Conservation (phyloP, 306 rosid genomes). For the apple (Malus domestica) region ASM211411v1 NC_041791.1:31037001-31037500, state of each 20-base stretch:
- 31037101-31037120: rapidly evolving
- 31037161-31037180: rapidly evolving
- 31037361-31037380: background rate
- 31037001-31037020: background rate
- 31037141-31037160: rapidly evolving
- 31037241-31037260: too few relatives aligned
- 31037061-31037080: background rate
- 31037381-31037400: background rate
- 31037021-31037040: background rate
- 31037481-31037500: too few relatives aligned
- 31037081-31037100: background rate
- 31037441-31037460: background rate
- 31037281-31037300: background rate
- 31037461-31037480: background rate
- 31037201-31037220: too few relatives aligned
- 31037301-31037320: background rate
- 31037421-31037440: background rate
- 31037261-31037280: too few relatives aligned
- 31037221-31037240: too few relatives aligned
- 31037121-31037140: rapidly evolving
- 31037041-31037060: background rate
- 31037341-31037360: background rate
- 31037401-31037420: background rate
- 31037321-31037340: background rate
- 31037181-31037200: rapidly evolving